These are phyloP conservation scores for Sapria himalayana DNA, from an alignment of 345 rosid species.

Conservation along the genomic window DNA sequence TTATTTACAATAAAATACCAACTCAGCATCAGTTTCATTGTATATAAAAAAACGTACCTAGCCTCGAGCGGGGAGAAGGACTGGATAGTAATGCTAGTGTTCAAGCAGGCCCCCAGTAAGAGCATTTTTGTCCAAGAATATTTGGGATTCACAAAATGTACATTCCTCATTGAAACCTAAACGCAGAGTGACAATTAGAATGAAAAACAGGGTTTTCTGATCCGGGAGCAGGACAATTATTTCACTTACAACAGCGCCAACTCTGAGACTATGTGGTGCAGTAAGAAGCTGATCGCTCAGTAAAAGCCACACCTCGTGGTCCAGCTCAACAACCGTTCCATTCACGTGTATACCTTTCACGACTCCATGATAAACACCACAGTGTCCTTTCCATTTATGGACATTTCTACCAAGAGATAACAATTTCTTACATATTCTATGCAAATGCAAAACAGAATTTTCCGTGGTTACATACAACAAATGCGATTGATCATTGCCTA, in stretches of 20 bases:
- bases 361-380: slow-evolving; percentile 40
- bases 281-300: slow-evolving; percentile 32
- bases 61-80: slow-evolving; percentile 63
- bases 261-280: slow-evolving; percentile 47
- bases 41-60: slow-evolving; percentile 21
- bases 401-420: slow-evolving; percentile 7
- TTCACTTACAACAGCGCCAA: slow-evolving; percentile 55
- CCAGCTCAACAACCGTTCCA: slow-evolving; percentile 70
- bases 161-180: slow-evolving; percentile 56
- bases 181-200: slow-evolving; percentile 4
- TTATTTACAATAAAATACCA: neutral
- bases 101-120: slow-evolving; percentile 65
- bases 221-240: neutral
- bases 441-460: slow-evolving; percentile 30
- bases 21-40: too few species aligned
- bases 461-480: slow-evolving; percentile 37
- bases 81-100: slow-evolving; percentile 42
- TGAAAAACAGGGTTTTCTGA: neutral
- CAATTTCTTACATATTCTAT: slow-evolving; percentile 14
- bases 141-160: slow-evolving; percentile 55
- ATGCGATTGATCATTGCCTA: slow-evolving; percentile 27
- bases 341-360: slow-evolving; percentile 50
- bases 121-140: slow-evolving; percentile 45
- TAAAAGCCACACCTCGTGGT: slow-evolving; percentile 68
- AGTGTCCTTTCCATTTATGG: slow-evolving; percentile 24